Evolutionary conservation across 176 grass and related monocot genomes (phyloP), one percentile per base, ranked within the genome.

Genomic region (Aegilops longissima): DNA sequence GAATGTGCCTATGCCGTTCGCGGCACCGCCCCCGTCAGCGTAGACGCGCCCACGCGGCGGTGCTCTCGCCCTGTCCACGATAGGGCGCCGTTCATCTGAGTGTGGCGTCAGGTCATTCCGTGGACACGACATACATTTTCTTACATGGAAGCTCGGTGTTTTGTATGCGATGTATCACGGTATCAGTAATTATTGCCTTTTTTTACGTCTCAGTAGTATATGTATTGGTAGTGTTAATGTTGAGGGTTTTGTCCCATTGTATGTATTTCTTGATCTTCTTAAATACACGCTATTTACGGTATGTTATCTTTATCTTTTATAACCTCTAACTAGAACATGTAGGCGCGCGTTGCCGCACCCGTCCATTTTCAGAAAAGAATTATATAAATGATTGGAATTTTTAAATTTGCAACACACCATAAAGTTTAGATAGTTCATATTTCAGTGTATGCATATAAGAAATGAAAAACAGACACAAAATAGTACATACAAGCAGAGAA

Each of bases 1-100:
- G 5, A 85, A 67, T 40, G 42, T 75, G 16, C 80, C 89, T 4
- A 36, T 84, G 78, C 67, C 85, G 2, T 76, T 84, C 67, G 24
- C 47, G 42, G 75, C 76, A 2, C 76, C 85, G 3, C 61, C 85
- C 5, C 81, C 85, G 2, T 79, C 89, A 24, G 68, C 68, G 3
- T 82, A 86, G 56, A 12, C 5, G 21, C 13, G 6, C 23, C 6
- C 21, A 11, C 1, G 1, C 11, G 11, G 11, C 1, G 20, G 3
- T 3, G 76, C 9, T 4, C 9, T 70, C 8, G 20, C 67, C 66
- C 3, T 68, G 16, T 34, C 11, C 9, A 30, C 12, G 12, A 30
- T 12, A 3, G 61, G 63, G 24, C 8, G 63, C 24, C 16, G 4
- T 39, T 71, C 34, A 23, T 72, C 35, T 9, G 69, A 20, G 35